Conservation (phyloP, 345 rosid species). For the Trapa bicornis region DNA sequence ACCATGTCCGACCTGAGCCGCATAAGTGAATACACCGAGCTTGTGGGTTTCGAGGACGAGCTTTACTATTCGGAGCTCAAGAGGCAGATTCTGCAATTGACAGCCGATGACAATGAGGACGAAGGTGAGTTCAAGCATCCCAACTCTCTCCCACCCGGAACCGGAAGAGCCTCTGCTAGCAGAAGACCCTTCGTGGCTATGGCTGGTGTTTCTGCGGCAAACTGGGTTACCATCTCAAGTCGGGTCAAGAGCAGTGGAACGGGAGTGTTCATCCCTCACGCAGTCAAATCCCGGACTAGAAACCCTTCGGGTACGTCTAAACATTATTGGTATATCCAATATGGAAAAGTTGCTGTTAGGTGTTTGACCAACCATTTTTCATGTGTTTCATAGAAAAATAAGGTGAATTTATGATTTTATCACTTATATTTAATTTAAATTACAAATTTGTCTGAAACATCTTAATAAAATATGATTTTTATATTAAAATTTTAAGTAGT, state of each 20-base stretch:
- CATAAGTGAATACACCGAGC: not conserved
- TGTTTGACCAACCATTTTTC: no score
- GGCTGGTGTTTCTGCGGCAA: not conserved
- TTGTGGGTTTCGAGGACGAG: constrained; percentile 10
- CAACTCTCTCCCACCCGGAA: not conserved
- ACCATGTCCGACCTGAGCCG: not conserved
- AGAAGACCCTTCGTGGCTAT: not conserved
- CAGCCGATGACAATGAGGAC: constrained; percentile 14
- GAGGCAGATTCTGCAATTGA: constrained; percentile 20
- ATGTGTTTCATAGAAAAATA: no score
- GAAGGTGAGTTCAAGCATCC: not conserved
- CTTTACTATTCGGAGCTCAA: constrained; percentile 15
- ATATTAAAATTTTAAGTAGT: no score
- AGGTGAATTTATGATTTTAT: no score
- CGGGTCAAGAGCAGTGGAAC: constrained; percentile 12
- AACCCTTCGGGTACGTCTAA: not conserved
- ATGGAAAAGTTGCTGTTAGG: no score
- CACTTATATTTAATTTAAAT: no score
- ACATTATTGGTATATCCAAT: not conserved
- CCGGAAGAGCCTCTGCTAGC: not conserved
- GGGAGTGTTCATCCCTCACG: constrained; percentile 14
- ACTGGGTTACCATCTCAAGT: not conserved
- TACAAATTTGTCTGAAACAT: no score
- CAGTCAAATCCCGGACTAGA: not conserved
- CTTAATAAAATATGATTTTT: no score